phyloP scores from a whole-genome alignment of 1,284 basidiomycete species.

The Trichosporon faecale region DNA sequence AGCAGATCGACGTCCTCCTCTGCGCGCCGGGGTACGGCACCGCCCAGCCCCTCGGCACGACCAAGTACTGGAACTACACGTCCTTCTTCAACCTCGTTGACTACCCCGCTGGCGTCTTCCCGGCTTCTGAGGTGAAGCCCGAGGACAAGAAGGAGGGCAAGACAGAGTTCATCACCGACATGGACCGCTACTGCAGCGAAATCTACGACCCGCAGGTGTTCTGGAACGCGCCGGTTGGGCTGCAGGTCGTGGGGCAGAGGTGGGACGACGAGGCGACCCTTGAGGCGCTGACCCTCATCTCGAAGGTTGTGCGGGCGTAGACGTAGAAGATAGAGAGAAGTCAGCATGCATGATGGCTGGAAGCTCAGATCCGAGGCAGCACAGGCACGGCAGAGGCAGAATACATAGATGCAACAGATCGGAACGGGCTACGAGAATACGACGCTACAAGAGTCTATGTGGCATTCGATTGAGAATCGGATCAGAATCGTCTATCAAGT shows the following conservation, averaged over 20 bases:
- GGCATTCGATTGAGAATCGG: neutral
- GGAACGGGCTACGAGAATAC: neutral
- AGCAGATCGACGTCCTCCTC: slow-evolving; percentile 43
- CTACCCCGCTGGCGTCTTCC: slow-evolving; percentile 64
- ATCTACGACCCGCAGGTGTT: slow-evolving; percentile 25
- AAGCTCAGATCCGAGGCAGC: neutral
- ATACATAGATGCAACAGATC: neutral
- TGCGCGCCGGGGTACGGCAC: slow-evolving; percentile 41
- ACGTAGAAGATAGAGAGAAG: neutral
- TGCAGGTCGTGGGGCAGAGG: slow-evolving; percentile 28
- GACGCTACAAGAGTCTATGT: neutral
- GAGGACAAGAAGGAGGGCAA: slow-evolving; percentile 14
- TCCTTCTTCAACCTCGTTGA: slow-evolving; percentile 66
- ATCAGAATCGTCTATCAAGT: neutral
- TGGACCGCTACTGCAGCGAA: slow-evolving; percentile 57
- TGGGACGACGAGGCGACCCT: slow-evolving; percentile 35
- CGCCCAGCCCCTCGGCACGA: slow-evolving; percentile 36
- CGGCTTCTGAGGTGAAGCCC: slow-evolving; percentile 55
- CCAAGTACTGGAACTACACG: slow-evolving; percentile 57
- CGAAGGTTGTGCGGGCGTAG: slow-evolving; percentile 10
- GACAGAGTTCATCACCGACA: slow-evolving; percentile 55
- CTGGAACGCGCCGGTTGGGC: slow-evolving; percentile 28
- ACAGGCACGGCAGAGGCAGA: neutral
- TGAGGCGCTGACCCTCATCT: slow-evolving; percentile 23
- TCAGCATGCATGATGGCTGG: neutral